These are phyloP conservation scores for Pezicula rhizophila DNA, from an alignment of 2,329 filamentous ascomycete genomes.

Conservation along the genomic window DNA sequence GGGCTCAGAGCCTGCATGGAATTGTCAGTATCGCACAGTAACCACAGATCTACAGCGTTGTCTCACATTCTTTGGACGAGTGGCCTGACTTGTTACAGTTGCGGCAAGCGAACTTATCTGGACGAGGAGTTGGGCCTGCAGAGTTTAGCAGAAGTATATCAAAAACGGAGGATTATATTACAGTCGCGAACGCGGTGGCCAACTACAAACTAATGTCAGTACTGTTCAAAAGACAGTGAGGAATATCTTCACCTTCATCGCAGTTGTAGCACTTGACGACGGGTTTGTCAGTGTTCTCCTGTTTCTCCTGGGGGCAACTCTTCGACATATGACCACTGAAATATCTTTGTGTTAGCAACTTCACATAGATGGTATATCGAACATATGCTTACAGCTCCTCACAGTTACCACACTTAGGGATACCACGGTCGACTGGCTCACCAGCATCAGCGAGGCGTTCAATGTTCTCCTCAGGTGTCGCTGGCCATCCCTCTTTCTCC, in stretches of 20 bases:
- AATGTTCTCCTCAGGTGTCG: constrained; percentile 51
- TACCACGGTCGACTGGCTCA: constrained; percentile 51
- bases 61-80: constrained; percentile 25
- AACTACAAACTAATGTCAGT: constrained; percentile 24
- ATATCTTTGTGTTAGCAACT: background rate
- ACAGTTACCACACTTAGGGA: constrained; percentile 58
- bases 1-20: constrained; percentile 38
- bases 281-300: constrained; percentile 38
- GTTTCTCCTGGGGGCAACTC: constrained; percentile 52
- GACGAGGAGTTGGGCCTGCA: constrained; percentile 48
- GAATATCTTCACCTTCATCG: constrained; percentile 27
- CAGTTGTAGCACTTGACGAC: constrained; percentile 62
- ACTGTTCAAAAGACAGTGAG: constrained; percentile 40
- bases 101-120: constrained; percentile 60
- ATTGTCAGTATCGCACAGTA: constrained; percentile 1
- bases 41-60: background rate
- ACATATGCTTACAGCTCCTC: constrained; percentile 11
- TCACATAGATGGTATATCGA: no score
- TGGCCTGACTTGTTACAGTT: constrained; percentile 51
- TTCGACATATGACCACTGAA: constrained; percentile 52
- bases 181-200: constrained; percentile 48
- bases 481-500: constrained; percentile 55
- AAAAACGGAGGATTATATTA: constrained; percentile 25
- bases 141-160: background rate
- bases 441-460: constrained; percentile 61